These are phyloP conservation scores for Catenaria anguillulae DNA, from an alignment of 371 early-diverging fungal species.

Conservation along the genomic window DNA sequence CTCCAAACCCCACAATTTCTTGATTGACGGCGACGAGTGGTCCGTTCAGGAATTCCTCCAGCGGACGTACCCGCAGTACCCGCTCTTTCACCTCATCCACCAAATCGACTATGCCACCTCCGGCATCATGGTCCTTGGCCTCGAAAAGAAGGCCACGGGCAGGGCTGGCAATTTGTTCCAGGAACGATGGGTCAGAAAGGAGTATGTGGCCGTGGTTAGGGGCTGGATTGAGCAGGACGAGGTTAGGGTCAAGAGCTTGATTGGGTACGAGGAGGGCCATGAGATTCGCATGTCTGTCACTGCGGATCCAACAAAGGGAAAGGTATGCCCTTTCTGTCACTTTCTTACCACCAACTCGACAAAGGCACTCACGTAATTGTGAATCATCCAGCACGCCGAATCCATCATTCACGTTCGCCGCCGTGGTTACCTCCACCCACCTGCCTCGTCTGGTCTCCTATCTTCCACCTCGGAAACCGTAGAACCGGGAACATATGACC, in stretches of 20 bases:
- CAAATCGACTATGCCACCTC: conserved; percentile 9
- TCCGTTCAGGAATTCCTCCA: conserved; percentile 9
- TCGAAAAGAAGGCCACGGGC: conserved; percentile 21
- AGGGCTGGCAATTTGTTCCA: conserved; percentile 20
- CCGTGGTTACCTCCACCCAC: conserved; percentile 15
- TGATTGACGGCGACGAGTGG: conserved; percentile 9
- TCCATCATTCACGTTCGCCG: conserved; percentile 17
- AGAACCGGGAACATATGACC: too few species aligned
- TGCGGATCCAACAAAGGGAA: background rate
- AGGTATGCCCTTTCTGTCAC: background rate
- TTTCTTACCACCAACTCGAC: background rate
- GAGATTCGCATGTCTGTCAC: conserved; percentile 1
- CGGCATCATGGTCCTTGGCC: conserved; percentile 15
- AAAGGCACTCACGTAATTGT: too few species aligned
- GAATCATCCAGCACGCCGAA: conserved; percentile 17
- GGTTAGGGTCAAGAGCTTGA: conserved; percentile 16
- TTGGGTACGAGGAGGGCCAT: conserved; percentile 23
- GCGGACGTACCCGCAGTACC: conserved; percentile 8
- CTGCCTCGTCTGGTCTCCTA: conserved; percentile 7
- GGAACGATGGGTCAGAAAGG: conserved; percentile 23
- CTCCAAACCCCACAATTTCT: conserved; percentile 1
- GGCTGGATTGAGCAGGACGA: conserved; percentile 22
- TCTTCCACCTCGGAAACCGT: too few species aligned
- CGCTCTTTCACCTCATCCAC: conserved; percentile 7
- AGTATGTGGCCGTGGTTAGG: conserved; percentile 28